Percentiles rank a stretch among this genome's conserved stretches.
Evolutionary conservation across 257 asterid species (phyloP).

Genomic region (Prunella vulgaris): DNA sequence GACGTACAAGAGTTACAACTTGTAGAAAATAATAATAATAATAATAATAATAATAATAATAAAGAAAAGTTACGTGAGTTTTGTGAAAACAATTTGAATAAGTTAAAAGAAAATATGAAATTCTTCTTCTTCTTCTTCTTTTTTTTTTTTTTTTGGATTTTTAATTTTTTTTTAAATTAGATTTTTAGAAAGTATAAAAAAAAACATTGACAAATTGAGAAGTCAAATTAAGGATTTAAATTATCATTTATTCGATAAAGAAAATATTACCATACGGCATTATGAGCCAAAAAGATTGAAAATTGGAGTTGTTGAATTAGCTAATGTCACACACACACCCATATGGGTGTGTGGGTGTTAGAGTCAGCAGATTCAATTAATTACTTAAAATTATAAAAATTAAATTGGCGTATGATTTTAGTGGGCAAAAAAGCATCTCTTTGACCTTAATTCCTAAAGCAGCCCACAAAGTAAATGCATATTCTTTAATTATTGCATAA

Average conservation of each 20-base stretch:
- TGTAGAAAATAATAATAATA: too few species aligned
- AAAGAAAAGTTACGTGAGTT: too few species aligned
- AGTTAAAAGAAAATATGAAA: too few species aligned
- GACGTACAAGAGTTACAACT: too few species aligned
- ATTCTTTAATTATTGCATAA: constrained; percentile 19
- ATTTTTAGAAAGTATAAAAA: too few species aligned
- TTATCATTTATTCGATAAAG: too few species aligned
- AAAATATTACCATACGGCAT: not conserved
- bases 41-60: too few species aligned
- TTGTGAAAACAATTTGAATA: too few species aligned
- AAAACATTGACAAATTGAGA: too few species aligned
- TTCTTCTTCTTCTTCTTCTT: too few species aligned
- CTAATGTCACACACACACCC: constrained; percentile 1
- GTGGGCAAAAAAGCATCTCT: constrained; percentile 14
- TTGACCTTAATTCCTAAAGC: constrained; percentile 44
- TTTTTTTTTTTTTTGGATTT: too few species aligned
- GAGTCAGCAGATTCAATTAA: not conserved
- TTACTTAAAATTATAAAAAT: constrained; percentile 4
- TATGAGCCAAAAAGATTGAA: not conserved
- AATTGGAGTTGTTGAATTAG: constrained; percentile 31
- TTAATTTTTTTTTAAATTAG: too few species aligned
- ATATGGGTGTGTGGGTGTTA: not conserved
- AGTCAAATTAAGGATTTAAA: not conserved
- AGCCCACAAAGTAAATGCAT: constrained; percentile 29
- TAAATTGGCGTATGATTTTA: constrained; percentile 18